Evolutionary conservation across 2,329 filamentous ascomycete species (phyloP), one percentile per base, ranked within the genome.

Genomic region (Geosmithia putterillii): DNA sequence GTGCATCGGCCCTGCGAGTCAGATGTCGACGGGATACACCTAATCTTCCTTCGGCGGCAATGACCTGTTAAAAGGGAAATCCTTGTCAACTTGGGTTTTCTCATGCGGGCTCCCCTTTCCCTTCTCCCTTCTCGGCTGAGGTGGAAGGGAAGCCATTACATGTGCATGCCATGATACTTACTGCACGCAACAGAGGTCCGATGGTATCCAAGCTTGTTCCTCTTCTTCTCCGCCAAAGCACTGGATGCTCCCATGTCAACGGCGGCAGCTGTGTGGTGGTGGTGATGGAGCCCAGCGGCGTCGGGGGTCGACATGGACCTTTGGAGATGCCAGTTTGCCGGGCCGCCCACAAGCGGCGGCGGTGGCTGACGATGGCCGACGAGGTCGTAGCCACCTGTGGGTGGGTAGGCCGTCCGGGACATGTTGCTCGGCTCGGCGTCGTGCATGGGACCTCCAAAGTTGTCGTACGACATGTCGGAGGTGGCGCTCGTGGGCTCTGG

Each of bases 191-290:
- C 86, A 38, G 89, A 94, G 32, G 88, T 95, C 56, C 90, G 79
- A 66, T 95, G 90, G 59, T 96, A 96, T 35, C 90, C 90, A 47
- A 96, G 73, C 64, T 94, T 95, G 62, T 95, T 95, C 57, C 89
- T 79, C 47, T 67, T 72, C 61, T 73, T 77, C 46, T 77, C 73
- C 32, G 60, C 63, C n/a, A 63, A 51, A 23, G 62, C 53, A 20
- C 57, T 58, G 6, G 47, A 39, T 20, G 56, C 49, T 19, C 50
- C 43, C 17, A 55, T 54, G 19, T 57, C 52, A 7, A 43, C 42
- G 35, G 65, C 62, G n/a, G n/a, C n/a, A n/a, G n/a, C n/a, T n/a
- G n/a, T n/a, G n/a, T n/a, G n/a, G n/a, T n/a, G n/a, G 40, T 57
- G 42, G 34, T 58, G 56, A 43, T 56, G 54, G 47, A 54, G 60